Conservation (phyloP, 805 yeast species). For the Teunomyces tritomae region DNA sequence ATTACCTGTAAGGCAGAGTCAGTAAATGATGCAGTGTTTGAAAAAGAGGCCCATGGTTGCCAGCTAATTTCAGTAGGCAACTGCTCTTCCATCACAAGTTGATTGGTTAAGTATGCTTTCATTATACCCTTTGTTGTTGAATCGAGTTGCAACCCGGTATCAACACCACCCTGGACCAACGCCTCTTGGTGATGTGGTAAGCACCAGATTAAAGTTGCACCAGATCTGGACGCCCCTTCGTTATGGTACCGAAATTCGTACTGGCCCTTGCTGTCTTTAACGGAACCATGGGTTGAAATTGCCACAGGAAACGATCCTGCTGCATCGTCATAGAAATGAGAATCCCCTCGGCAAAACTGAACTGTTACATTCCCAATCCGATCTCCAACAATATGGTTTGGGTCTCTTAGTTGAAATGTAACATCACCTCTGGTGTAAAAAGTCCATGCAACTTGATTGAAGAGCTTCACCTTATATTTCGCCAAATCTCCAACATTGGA, state of each 20-base stretch:
- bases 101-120: constrained; percentile 42
- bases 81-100: constrained; percentile 39
- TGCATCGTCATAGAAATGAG: constrained; percentile 48
- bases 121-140: constrained; percentile 51
- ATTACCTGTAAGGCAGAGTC: constrained; percentile 36
- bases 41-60: constrained; percentile 58
- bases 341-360: constrained; percentile 23
- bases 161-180: constrained; percentile 23
- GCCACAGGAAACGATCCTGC: constrained; percentile 62
- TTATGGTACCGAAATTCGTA: constrained; percentile 30
- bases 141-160: constrained; percentile 38
- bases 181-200: constrained; percentile 51
- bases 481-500: constrained; percentile 29
- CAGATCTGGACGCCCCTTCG: constrained; percentile 25
- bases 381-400: constrained; percentile 43
- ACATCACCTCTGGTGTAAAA: constrained; percentile 50
- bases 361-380: constrained; percentile 34
- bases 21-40: constrained; percentile 22
- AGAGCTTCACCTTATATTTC: constrained; percentile 55
- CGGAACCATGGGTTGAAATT: constrained; percentile 38
- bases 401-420: constrained; percentile 26
- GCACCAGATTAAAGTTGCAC: constrained; percentile 43
- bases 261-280: constrained; percentile 19
- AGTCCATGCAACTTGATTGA: constrained; percentile 57
- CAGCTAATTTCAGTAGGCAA: constrained; percentile 42